A percentile compares a stretch with the other conserved stretches of the same genome.
These are phyloP conservation scores for Xylaria sp. DNA, from an alignment of 2,329 filamentous ascomycete genomes.

Conservation along the genomic window DNA sequence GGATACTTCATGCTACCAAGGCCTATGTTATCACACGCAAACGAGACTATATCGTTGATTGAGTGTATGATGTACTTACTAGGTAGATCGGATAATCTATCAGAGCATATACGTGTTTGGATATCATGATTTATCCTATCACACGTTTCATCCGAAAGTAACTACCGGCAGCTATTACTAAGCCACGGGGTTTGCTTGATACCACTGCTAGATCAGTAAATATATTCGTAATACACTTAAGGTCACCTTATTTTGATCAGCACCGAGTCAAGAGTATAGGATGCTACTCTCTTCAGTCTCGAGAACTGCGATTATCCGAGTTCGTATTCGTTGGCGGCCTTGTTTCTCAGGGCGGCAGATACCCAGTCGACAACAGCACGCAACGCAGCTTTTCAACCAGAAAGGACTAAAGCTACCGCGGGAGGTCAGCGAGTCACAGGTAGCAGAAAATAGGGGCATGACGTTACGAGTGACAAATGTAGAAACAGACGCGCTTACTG, in stretches of 20 bases:
- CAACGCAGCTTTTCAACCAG: no score
- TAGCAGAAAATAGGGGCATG: no score
- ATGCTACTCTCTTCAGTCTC: background rate
- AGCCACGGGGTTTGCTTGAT: background rate
- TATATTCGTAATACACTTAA: background rate
- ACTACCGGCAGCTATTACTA: background rate
- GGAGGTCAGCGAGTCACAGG: no score
- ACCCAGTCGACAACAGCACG: no score
- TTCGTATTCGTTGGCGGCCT: background rate
- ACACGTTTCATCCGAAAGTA: background rate
- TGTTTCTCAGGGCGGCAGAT: no score
- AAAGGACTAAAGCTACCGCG: no score
- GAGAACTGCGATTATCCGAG: background rate
- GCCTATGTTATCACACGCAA: background rate
- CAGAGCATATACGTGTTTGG: background rate
- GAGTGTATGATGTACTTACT: background rate
- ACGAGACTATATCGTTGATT: background rate
- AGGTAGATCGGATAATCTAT: background rate
- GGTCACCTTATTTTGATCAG: background rate
- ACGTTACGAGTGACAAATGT: no score
- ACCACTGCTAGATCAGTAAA: background rate
- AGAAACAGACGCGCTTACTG: no score
- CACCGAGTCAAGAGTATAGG: background rate
- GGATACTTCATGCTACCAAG: background rate
- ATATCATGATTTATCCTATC: background rate